phyloP scores from a whole-genome alignment of 352 stramenopile genomes.

The Globisporangium polare region DNA sequence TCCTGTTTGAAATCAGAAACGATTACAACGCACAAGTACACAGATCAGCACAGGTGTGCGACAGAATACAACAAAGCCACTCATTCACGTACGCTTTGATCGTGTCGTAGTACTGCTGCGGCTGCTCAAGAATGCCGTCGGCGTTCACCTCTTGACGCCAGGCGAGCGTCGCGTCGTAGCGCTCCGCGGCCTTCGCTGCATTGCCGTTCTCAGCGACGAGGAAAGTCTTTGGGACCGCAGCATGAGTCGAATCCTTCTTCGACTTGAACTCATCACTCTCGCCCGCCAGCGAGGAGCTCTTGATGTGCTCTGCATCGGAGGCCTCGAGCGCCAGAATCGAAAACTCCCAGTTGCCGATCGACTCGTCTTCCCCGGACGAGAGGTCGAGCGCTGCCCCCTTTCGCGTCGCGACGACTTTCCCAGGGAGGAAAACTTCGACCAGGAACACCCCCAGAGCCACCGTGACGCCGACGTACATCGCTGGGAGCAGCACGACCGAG shows the following conservation, averaged over 20 bases:
- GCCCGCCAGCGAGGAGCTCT: neutral
- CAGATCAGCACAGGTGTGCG: neutral
- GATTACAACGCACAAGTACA: neutral
- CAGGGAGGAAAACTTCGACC: conserved; percentile 52
- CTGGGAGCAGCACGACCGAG: conserved; percentile 44
- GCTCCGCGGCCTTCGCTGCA: conserved; percentile 44
- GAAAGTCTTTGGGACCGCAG: conserved; percentile 38
- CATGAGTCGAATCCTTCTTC: conserved; percentile 9
- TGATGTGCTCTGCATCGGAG: conserved; percentile 44
- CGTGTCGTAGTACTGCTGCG: conserved; percentile 54
- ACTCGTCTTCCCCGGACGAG: conserved; percentile 10
- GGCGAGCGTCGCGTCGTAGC: conserved; percentile 58
- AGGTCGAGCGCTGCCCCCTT: conserved; percentile 13
- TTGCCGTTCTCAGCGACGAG: conserved; percentile 70
- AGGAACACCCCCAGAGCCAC: conserved; percentile 46
- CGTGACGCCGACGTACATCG: conserved; percentile 41
- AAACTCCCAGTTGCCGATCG: conserved; percentile 57
- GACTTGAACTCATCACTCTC: conserved; percentile 9
- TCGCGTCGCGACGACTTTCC: conserved; percentile 38
- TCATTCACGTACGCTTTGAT: conserved; percentile 56
- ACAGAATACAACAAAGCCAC: neutral
- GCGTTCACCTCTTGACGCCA: conserved; percentile 78
- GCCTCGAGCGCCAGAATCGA: conserved; percentile 54
- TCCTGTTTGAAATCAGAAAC: conserved; percentile 25
- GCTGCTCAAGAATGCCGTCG: conserved; percentile 57